These are phyloP conservation scores for Sanghuangporus sanghuang DNA, from an alignment of 1,284 basidiomycete species.

Conservation along the genomic window DNA sequence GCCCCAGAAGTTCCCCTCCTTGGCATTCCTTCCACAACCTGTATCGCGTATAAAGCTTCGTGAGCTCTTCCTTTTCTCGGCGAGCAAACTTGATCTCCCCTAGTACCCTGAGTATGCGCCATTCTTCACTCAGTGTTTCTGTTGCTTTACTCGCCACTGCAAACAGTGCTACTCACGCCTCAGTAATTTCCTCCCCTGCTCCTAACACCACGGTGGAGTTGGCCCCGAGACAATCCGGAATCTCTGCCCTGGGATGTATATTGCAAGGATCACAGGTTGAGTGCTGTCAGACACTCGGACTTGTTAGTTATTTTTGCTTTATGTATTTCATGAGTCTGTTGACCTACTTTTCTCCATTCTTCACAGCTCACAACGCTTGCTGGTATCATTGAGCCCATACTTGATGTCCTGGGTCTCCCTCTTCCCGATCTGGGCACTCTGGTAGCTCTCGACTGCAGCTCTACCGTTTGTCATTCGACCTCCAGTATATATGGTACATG, in stretches of 20 bases:
- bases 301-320: not conserved
- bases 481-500: not conserved
- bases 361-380: not conserved
- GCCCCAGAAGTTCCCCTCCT: no score
- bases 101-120: no score
- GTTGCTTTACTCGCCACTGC: not conserved
- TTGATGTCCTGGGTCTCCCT: not conserved
- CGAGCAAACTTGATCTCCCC: no score
- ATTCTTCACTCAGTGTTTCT: not conserved
- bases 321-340: not conserved
- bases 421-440: not conserved
- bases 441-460: not conserved
- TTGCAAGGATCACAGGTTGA: not conserved
- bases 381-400: not conserved
- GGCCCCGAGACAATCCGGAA: not conserved
- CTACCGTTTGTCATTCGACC: not conserved
- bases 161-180: not conserved
- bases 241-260: not conserved
- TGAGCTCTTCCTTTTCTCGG: no score
- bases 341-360: not conserved
- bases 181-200: not conserved
- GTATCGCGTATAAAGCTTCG: no score
- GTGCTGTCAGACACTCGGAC: constrained; percentile 2
- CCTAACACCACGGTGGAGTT: not conserved
- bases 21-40: no score